A percentile compares a stretch with the other conserved stretches of the same genome.
These are phyloP conservation scores for Albugo candida DNA, from an alignment of 352 stramenopile genomes.

Conservation along the genomic window DNA sequence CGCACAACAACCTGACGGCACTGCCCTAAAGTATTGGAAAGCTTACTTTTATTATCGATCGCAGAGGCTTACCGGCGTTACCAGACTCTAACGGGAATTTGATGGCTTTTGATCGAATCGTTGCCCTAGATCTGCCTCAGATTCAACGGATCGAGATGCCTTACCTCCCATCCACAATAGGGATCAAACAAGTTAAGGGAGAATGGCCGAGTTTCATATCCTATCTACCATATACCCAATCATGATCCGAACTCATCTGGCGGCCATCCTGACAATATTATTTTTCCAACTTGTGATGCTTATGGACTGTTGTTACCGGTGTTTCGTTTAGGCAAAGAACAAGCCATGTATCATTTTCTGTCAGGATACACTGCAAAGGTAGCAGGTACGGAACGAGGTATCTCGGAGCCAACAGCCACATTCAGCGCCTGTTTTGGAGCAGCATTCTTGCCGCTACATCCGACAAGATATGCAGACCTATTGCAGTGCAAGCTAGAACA, in stretches of 20 bases:
- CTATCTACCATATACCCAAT: slow-evolving; percentile 97
- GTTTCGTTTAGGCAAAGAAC: slow-evolving; percentile 81
- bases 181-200: slow-evolving; percentile 78
- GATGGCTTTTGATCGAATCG: slow-evolving; percentile 17
- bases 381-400: slow-evolving; percentile 92
- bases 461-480: slow-evolving; percentile 93
- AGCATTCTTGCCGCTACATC: slow-evolving; percentile 93
- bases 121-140: slow-evolving; percentile 52
- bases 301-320: slow-evolving; percentile 95
- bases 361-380: slow-evolving; percentile 98
- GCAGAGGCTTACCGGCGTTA: slow-evolving; percentile 28
- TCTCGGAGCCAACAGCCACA: slow-evolving; percentile 90
- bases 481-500: slow-evolving; percentile 92
- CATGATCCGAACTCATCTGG: slow-evolving; percentile 77
- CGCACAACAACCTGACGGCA: slow-evolving; percentile 32
- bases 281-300: slow-evolving; percentile 97
- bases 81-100: slow-evolving; percentile 23
- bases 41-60: slow-evolving; percentile 32
- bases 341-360: slow-evolving; percentile 98
- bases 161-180: slow-evolving; percentile 15
- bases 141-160: slow-evolving; percentile 47
- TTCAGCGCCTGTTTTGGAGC: slow-evolving; percentile 96
- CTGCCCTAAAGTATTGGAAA: slow-evolving; percentile 28
- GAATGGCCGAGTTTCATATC: slow-evolving; percentile 97
- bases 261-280: slow-evolving; percentile 90